Percentiles rank a stretch among this genome's conserved stretches.
phyloP scores from a whole-genome alignment of 2,329 filamentous ascomycete genomes.

The Diaporthe capsici region DNA sequence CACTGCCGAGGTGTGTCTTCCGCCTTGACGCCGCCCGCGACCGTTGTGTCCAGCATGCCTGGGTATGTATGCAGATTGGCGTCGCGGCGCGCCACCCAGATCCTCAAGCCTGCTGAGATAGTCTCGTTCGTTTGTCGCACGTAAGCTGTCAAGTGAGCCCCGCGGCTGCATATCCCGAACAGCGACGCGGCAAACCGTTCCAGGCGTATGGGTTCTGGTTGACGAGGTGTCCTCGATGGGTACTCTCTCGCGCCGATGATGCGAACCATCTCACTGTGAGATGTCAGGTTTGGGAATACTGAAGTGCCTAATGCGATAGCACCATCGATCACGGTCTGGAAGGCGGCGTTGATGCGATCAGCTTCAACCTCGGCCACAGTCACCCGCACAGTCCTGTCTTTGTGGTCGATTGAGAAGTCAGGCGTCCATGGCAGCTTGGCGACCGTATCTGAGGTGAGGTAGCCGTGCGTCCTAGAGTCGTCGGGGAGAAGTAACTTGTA shows the following conservation, averaged over 20 bases:
- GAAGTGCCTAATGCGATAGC: conserved; percentile 52
- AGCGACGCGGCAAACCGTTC: conserved; percentile 74
- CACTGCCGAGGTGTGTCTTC: conserved; percentile 76
- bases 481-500: conserved; percentile 47
- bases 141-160: conserved; percentile 77
- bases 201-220: conserved; percentile 51
- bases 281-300: conserved; percentile 53
- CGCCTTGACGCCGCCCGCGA: conserved; percentile 81
- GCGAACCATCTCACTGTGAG: conserved; percentile 60
- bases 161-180: conserved; percentile 77
- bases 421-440: conserved; percentile 53
- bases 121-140: conserved; percentile 45
- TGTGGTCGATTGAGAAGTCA: conserved; percentile 54
- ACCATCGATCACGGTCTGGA: conserved; percentile 57
- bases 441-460: conserved; percentile 47
- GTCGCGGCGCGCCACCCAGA: conserved; percentile 81
- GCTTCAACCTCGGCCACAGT: not conserved
- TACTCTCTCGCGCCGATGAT: conserved; percentile 52
- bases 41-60: conserved; percentile 83
- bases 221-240: not conserved
- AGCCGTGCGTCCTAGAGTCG: conserved; percentile 48
- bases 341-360: conserved; percentile 51
- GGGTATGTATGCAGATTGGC: conserved; percentile 79
- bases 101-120: conserved; percentile 57
- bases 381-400: conserved; percentile 52